phyloP scores from a whole-genome alignment of 2,329 filamentous ascomycete genomes.

The Periconia sp. region DNA sequence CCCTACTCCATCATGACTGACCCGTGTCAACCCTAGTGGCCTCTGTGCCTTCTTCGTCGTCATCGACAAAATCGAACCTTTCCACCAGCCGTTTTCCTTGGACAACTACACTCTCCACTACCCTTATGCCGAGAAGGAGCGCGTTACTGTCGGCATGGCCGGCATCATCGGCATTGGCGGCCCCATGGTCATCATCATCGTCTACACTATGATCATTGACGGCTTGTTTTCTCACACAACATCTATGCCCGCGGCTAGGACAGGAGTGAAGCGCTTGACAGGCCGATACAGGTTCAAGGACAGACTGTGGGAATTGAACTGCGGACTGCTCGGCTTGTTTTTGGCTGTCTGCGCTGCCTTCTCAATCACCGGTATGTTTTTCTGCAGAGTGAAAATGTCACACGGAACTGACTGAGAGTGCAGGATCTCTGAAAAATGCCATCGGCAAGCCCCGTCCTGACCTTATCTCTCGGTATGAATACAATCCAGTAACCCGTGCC shows the following conservation, averaged over 20 bases:
- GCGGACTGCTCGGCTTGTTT: slow-evolving; percentile 59
- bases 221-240: slow-evolving; percentile 58
- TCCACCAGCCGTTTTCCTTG: slow-evolving; percentile 60
- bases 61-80: slow-evolving; percentile 57
- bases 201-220: slow-evolving; percentile 61
- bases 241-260: slow-evolving; percentile 26
- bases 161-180: slow-evolving; percentile 53
- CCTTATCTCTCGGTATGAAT: slow-evolving; percentile 56
- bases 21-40: slow-evolving; percentile 39
- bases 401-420: slow-evolving; percentile 2
- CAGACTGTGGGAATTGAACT: slow-evolving; percentile 64
- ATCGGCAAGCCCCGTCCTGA: slow-evolving; percentile 63
- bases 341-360: slow-evolving; percentile 58
- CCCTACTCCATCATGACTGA: slow-evolving; percentile 5
- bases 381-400: slow-evolving; percentile 26
- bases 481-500: background rate
- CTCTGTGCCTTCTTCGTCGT: slow-evolving; percentile 55
- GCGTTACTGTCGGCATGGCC: slow-evolving; percentile 54
- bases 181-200: slow-evolving; percentile 54
- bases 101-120: slow-evolving; percentile 60
- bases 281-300: slow-evolving; percentile 57
- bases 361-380: slow-evolving; percentile 53
- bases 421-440: slow-evolving; percentile 58
- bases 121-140: slow-evolving; percentile 58
- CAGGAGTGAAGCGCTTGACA: slow-evolving; percentile 39